A percentile compares a stretch with the other conserved stretches of the same genome.
Evolutionary conservation across 2,329 filamentous ascomycete species (phyloP).

Genomic region (Aspergillus clavatus): DNA sequence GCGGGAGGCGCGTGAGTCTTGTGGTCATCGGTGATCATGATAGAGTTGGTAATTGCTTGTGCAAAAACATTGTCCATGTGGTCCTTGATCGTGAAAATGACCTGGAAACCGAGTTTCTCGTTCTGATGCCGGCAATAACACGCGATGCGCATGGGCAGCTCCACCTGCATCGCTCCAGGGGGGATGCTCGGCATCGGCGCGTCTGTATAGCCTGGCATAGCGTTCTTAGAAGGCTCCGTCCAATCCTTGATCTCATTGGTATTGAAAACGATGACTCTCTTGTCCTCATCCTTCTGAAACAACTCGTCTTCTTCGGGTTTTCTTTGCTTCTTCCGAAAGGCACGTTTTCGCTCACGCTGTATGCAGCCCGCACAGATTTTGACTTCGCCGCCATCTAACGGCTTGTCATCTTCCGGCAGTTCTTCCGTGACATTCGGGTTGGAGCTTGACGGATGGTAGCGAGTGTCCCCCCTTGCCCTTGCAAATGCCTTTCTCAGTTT

Average conservation of each 20-base stretch:
- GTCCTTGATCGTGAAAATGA: conserved; percentile 94
- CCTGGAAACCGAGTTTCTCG: conserved; percentile 85
- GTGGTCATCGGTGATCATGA: conserved; percentile 97
- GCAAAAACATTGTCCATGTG: conserved; percentile 69
- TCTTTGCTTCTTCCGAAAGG: conserved; percentile 86
- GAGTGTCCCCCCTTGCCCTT: conserved; percentile 45
- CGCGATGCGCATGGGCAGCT: conserved; percentile 89
- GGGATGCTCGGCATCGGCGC: conserved; percentile 29
- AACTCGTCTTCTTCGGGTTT: conserved; percentile 87
- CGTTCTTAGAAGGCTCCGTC: conserved; percentile 57
- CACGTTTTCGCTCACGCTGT: conserved; percentile 82
- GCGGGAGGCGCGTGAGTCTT: conserved; percentile 65
- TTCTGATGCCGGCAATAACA: conserved; percentile 95
- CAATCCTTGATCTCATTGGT: conserved; percentile 82
- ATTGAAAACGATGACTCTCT: conserved; percentile 86
- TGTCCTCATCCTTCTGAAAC: conserved; percentile 75
- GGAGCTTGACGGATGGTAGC: conserved; percentile 36
- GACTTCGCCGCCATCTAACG: conserved; percentile 87
- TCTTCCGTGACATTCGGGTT: conserved; percentile 43
- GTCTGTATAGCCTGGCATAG: conserved; percentile 43
- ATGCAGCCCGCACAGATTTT: conserved; percentile 91
- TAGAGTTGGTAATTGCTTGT: conserved; percentile 78
- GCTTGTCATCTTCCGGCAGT: conserved; percentile 63
- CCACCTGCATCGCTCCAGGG: conserved; percentile 67
- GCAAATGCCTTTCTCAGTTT: conserved; percentile 63